Percentiles rank a stretch among this genome's conserved stretches.
Conservation (phyloP, 345 rosid genomes). For the Geranium brycei region DNA sequence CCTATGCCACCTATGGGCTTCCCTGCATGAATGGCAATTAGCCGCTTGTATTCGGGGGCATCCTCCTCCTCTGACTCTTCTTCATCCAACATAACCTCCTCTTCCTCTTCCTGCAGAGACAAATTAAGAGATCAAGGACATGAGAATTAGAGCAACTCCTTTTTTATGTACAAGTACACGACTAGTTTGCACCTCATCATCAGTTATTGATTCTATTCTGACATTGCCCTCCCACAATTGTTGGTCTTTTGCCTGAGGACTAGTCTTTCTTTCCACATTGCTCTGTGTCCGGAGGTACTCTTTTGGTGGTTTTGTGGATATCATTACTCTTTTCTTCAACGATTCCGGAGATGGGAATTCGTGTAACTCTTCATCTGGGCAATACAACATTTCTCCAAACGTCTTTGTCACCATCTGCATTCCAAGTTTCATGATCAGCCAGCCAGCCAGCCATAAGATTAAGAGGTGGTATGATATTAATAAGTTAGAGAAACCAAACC, state of each 20-base stretch:
- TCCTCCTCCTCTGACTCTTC: conserved; percentile 34
- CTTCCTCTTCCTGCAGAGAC: conserved; percentile 19
- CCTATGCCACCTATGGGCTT: conserved; percentile 47
- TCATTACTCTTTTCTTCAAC: conserved; percentile 45
- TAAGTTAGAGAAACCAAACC: conserved; percentile 12
- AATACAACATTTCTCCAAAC: conserved; percentile 34
- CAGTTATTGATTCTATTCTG: not conserved
- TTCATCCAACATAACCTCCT: conserved; percentile 20
- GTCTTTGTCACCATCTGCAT: conserved; percentile 41
- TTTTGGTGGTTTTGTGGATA: conserved; percentile 82
- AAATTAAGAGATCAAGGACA: not conserved
- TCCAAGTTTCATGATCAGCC: not conserved
- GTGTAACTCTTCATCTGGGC: conserved; percentile 19
- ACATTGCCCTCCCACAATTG: not conserved
- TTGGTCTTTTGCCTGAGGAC: not conserved
- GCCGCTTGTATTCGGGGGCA: conserved; percentile 30
- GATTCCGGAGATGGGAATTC: conserved; percentile 63
- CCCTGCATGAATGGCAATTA: conserved; percentile 68
- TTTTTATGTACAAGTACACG: too few species aligned
- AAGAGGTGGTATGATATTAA: too few species aligned
- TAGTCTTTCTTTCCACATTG: conserved; percentile 1
- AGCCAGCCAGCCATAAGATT: too few species aligned
- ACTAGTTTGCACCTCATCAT: not conserved
- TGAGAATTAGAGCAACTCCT: too few species aligned
- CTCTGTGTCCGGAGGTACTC: conserved; percentile 38